Evolutionary conservation across 306 rosid genomes (phyloP).

Genomic region (Nissolia schottii): DNA sequence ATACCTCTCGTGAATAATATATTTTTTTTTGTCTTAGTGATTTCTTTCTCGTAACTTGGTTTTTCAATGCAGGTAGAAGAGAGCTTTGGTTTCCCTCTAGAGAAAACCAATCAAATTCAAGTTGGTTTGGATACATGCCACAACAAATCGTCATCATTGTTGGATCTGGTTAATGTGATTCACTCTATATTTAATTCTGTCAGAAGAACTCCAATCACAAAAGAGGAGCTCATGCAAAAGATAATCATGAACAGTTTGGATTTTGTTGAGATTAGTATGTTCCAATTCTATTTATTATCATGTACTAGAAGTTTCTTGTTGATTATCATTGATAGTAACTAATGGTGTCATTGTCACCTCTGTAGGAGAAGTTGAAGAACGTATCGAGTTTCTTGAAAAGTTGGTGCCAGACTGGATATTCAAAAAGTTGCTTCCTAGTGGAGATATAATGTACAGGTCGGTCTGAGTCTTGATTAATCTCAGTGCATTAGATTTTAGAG

Average conservation of each 20-base stretch:
- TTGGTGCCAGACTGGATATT: conserved; percentile 58
- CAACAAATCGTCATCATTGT: conserved; percentile 28
- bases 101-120: conserved; percentile 26
- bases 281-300: background rate
- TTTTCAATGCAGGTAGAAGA: conserved; percentile 33
- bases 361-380: conserved; percentile 65
- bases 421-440: conserved; percentile 39
- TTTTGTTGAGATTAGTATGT: conserved; percentile 53
- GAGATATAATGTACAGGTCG: conserved; percentile 50
- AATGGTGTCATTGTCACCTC: conserved; percentile 16
- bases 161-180: conserved; percentile 49
- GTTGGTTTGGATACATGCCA: conserved; percentile 3
- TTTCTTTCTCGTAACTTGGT: conserved; percentile 6
- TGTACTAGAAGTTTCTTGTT: conserved; percentile 1
- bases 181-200: conserved; percentile 46
- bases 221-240: conserved; percentile 73
- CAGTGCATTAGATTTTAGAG: background rate
- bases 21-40: background rate
- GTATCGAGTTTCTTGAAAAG: conserved; percentile 44
- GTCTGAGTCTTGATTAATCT: conserved; percentile 10
- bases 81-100: conserved; percentile 14
- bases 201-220: conserved; percentile 51
- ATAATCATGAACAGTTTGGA: conserved; percentile 52
- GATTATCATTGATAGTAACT: conserved; percentile 14
- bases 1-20: background rate